Base-by-base conservation (phyloP, 495 filamentous ascomycete genomes). In the Talaromyces nanjingensis region DNA sequence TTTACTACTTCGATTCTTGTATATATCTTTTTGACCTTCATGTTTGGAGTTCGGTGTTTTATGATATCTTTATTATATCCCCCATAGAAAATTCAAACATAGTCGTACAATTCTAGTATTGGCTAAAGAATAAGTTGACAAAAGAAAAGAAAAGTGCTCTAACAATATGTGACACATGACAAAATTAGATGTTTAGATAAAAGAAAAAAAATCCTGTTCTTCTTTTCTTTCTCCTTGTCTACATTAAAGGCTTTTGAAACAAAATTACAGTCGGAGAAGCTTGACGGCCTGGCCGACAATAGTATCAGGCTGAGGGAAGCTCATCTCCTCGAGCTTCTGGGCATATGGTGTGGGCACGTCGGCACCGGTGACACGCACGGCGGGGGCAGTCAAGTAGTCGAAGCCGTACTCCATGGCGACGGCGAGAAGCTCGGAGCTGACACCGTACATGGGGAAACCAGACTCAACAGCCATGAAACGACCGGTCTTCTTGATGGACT, bases 401-500 rank as follows among this genome's bases (percentile, higher is more conserved):
- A 98, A 98, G 64, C 87, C 93, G 76, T 97, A 98, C 79, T 98
- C 94, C 90, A 96, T 96, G 63, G 91, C 88, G 47, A 96, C 81
- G 55, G 94, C 94, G 42, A 98, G 83, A 70, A 98, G 90, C 81
- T 98, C 94, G 61, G 92, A 86, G 59, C 86, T 82, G 65, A 98
- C 91, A 70, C 94, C 94, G 71, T 92, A 97, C 72, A 89, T 88
- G 62, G 94, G 94, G 86, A 92, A 98, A 64, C 96, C 94, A 53
- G 91, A 96, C 80, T 97, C 94, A 65, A 98, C 91, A 27, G 86
- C 87, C 78, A 98, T 86, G 64, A 98, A 84, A 71, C 88, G 89
- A 72, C 90, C 89, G 24, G 94, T 98, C 88, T 98, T 98, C 88
- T 97, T 97, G 72, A 98, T 89, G 14, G 92, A 96, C 76, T 93